Evolutionary conservation across 2,329 filamentous ascomycete species (phyloP), one percentile per base, ranked within the genome.

Genomic region (Akanthomyces muscarius): DNA sequence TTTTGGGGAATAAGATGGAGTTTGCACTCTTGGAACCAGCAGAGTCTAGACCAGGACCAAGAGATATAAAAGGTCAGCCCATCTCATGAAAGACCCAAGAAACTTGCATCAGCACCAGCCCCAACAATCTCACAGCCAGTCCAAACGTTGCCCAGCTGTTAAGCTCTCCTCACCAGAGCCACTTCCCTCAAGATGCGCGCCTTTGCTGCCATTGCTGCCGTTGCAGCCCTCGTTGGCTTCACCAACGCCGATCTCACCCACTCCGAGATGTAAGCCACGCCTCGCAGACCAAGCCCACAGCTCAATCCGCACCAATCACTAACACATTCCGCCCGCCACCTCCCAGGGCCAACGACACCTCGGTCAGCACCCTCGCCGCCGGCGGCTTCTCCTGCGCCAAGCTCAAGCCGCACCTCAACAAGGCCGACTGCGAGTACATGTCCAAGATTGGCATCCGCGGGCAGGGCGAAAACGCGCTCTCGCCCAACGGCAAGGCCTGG

Each of bases 341-440:
- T 11, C 7, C 1, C 33, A 50, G 42, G 30, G 33, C 55, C 42
- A 50, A 58, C 23, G 55, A 58, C 11, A 41, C 23, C 1, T 36
- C 25, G 1, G 28, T 48, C 44, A 44, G 30, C 45, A 28, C 50
- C 30, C 14, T 48, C 21, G 13, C 14, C 33, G 41, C 23, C 41
- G 23, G 25, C 16, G 41, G 21, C 44, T 21, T 23, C 25, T 57
- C 28, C 44, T 70, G 69, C 62, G 53, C 48, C 61, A 57, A 54
- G 2, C 63, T 65, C 5, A 64, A 62, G 16, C 50, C 57, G 11
- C 69, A 69, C 21, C 68, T 72, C 36, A 56, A 21, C 33, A 14
- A 41, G 5, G 61, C 63, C 7, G 71, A 72, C 67, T 72, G 71
- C 64, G 57, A 65, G 28, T 66, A 71, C 65, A 71, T 72, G 66